Percentiles rank a stretch among this genome's conserved stretches.
These are phyloP conservation scores for Symbiodinium pilosum DNA, from an alignment of 73 alveolate genomes.

Conservation along the genomic window DNA sequence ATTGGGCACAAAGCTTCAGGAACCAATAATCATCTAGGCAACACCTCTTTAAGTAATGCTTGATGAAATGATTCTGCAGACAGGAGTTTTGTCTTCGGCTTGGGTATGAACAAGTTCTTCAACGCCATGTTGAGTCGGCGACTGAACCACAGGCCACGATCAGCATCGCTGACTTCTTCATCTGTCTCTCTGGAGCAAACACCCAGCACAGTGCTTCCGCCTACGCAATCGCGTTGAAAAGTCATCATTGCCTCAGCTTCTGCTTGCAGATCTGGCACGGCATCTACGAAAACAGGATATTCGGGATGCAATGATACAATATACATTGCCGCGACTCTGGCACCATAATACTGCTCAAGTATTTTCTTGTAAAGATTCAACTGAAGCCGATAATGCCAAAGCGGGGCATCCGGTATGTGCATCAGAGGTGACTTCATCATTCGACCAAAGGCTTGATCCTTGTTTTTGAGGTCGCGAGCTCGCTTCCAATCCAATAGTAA, in stretches of 20 bases:
- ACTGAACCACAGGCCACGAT: too few relatives aligned
- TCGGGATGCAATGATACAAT: not conserved
- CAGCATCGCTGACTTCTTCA: too few relatives aligned
- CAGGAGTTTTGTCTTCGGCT: too few relatives aligned
- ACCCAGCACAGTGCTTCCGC: too few relatives aligned
- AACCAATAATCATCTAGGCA: too few relatives aligned
- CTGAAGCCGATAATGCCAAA: not conserved
- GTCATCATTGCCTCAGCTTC: not conserved
- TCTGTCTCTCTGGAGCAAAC: too few relatives aligned
- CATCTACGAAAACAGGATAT: not conserved
- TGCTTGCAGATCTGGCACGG: not conserved
- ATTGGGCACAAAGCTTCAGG: too few relatives aligned
- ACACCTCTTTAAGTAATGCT: too few relatives aligned
- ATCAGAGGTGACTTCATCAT: not conserved
- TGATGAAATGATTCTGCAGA: too few relatives aligned
- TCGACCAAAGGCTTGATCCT: not conserved
- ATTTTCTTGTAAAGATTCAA: too few relatives aligned
- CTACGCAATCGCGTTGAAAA: not conserved
- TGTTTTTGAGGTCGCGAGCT: not conserved
- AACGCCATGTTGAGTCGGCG: too few relatives aligned
- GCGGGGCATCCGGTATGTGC: not conserved
- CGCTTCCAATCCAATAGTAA: not conserved
- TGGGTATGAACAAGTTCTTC: too few relatives aligned
- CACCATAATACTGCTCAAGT: not conserved
- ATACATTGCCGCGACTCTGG: not conserved